Base-by-base conservation (phyloP, 139 green algal species). In the Chlorella sp. region DNA sequence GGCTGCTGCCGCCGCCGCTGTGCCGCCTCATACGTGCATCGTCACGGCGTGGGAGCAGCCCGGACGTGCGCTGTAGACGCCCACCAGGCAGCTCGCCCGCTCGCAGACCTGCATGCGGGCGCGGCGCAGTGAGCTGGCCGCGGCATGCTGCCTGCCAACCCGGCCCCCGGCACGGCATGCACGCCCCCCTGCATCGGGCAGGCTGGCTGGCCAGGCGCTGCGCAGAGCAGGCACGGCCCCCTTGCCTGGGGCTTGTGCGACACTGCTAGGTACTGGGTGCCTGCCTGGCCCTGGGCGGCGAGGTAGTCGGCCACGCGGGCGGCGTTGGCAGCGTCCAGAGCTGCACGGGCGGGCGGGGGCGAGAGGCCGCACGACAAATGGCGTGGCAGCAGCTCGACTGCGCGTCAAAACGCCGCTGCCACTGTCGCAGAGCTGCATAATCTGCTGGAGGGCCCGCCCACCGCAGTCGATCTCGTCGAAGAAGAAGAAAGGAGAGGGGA, bases 401-500 rank as follows among this genome's bases (percentile, higher is more conserved):
- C n/a, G n/a, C n/a, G n/a, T n/a, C n/a, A n/a, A n/a, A n/a, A n/a
- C n/a, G n/a, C n/a, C n/a, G n/a, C n/a, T n/a, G n/a, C n/a, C n/a
- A n/a, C n/a, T n/a, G n/a, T n/a, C n/a, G n/a, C n/a, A n/a, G n/a
- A n/a, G n/a, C n/a, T n/a, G n/a, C n/a, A n/a, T n/a, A n/a, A n/a
- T n/a, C n/a, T n/a, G n/a, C n/a, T n/a, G n/a, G n/a, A n/a, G n/a
- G n/a, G n/a, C n/a, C n/a, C n/a, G n/a, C n/a, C n/a, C n/a, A n/a
- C n/a, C 71, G 58, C 56, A 68, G 9, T 82, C 72, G 11, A 94
- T 84, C 51, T 97, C 92, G 66, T 97, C 92, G 73, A 97, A 96
- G 56, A 96, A 94, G 79, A 93, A 95, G 65, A 97, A 95, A 9
- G 92, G 91, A 1, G 88, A 93, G 2, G 92, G 92, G 31, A 89